These are phyloP conservation scores for Ogataea neopini DNA, from an alignment of 805 yeast species.

Conservation along the genomic window DNA sequence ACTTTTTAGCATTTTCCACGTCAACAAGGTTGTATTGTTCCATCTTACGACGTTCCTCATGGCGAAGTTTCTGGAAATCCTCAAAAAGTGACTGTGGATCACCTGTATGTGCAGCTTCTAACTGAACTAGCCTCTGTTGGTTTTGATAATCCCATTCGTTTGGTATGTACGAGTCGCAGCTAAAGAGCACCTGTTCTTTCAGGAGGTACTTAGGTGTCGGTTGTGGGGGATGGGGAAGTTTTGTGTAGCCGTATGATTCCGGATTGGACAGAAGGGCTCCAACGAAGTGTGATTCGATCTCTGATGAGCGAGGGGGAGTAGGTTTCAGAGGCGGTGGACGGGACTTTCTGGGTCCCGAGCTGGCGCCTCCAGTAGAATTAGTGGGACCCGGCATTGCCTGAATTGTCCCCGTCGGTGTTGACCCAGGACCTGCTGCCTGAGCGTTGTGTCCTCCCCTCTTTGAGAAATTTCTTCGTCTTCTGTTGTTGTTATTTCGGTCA, in stretches of 20 bases:
- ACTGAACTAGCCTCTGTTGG: conserved; percentile 56
- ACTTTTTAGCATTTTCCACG: conserved; percentile 77
- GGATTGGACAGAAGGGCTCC: conserved; percentile 34
- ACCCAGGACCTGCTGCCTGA: too few species aligned
- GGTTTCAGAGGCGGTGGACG: too few species aligned
- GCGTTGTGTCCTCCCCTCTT: neutral
- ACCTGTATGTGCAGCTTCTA: conserved; percentile 45
- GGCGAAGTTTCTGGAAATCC: conserved; percentile 71
- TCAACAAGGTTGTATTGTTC: conserved; percentile 82
- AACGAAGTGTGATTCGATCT: conserved; percentile 30
- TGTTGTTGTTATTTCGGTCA: conserved; percentile 5
- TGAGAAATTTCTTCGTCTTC: neutral
- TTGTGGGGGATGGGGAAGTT: conserved; percentile 20
- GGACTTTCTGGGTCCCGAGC: neutral
- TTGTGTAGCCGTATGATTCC: conserved; percentile 30
- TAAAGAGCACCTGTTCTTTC: conserved; percentile 37
- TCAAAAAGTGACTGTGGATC: conserved; percentile 77
- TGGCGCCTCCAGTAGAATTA: neutral
- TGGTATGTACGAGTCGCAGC: conserved; percentile 34
- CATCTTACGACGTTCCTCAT: conserved; percentile 74
- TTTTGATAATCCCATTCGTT: conserved; percentile 75
- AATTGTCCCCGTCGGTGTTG: too few species aligned
- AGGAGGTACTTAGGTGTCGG: conserved; percentile 34
- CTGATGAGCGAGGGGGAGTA: conserved; percentile 6
- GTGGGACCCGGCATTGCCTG: neutral